Evolutionary conservation across 257 asterid species (phyloP).

Genomic region (Oldenlandia corymbosa): DNA sequence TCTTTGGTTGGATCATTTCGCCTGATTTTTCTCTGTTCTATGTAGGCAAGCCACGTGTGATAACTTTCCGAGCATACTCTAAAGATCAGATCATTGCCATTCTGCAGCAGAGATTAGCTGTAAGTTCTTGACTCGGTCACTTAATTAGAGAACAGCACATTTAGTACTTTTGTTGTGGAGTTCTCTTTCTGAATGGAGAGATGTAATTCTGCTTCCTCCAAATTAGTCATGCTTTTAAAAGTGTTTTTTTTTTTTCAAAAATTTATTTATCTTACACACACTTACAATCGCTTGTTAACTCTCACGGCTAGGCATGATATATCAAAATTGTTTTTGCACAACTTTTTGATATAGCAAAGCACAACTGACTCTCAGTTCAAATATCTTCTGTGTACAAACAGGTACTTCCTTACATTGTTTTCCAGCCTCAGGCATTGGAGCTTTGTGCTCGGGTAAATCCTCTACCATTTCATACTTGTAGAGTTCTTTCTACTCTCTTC

Average conservation of each 20-base stretch:
- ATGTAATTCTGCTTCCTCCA: not conserved
- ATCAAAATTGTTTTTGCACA: not conserved
- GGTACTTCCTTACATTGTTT: conserved; percentile 71
- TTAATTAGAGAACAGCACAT: not conserved
- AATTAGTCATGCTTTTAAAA: not conserved
- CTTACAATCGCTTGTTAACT: too few species aligned
- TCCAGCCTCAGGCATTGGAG: conserved; percentile 91
- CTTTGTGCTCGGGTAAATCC: conserved; percentile 86
- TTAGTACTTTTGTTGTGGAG: not conserved
- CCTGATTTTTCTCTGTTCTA: conserved; percentile 13
- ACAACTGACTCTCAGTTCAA: not conserved
- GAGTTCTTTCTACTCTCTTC: not conserved
- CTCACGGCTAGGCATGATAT: not conserved
- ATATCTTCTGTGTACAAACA: conserved; percentile 28
- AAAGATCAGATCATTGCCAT: conserved; percentile 82
- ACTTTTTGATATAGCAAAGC: too few species aligned
- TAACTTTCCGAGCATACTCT: conserved; percentile 86
- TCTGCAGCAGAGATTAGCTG: conserved; percentile 76
- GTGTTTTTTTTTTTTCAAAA: not conserved
- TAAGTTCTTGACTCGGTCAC: conserved; percentile 22
- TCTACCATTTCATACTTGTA: not conserved
- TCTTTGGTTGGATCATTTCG: conserved; percentile 6
- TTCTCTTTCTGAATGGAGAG: not conserved
- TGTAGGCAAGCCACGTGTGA: conserved; percentile 87
- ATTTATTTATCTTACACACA: too few species aligned